Evolutionary conservation across 139 green algal genomes (phyloP), one percentile per base, ranked within the genome.

Genomic region (Trebouxia sp.): DNA sequence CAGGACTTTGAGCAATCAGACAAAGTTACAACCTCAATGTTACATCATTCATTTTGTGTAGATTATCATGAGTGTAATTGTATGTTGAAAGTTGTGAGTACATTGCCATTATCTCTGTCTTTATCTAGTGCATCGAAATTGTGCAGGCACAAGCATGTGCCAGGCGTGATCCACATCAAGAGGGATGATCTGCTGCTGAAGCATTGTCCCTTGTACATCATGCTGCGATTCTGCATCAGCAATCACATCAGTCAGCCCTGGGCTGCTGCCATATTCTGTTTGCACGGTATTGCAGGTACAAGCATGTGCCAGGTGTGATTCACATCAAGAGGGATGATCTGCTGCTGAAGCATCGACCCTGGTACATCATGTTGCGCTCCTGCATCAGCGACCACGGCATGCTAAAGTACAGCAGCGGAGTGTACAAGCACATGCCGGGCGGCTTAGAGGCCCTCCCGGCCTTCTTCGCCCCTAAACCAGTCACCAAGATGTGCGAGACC

Each of bases 141-240:
- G n/a, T 38, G 35, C 78, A 83, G 79, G 35, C 79, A 83, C 67
- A 45, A 83, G 50, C 79, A 83, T 39, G 79, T 83, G 47, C 35
- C 38, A 32, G 45, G 67, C 48, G 37, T 55, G n/a, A 72, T 83
- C 26, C 79, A 83, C 50, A 51, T 83, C 38, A 56, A n/a, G n/a
- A 74, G 66, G 47, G 38, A 37, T 42, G 48, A 51, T 20, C 37
- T 83, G 24, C 10, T 48, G 47, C 50, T 83, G 48, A 37, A 51
- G 26, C 30, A 50, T 37, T 55, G 74, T 22, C 58, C 72, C 43
- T 84, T 72, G 80, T 55, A 81, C 72, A 38, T 28, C 72, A 72
- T 66, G 50, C 67, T 56, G 51, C 51, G 80, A 5, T 69, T 55
- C n/a, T 65, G 42, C 17, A 28, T 80, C n/a, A 65, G 38, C 20